phyloP scores from a whole-genome alignment of 1,139 yeast species.

The Saccharomyces hybrid region DNA sequence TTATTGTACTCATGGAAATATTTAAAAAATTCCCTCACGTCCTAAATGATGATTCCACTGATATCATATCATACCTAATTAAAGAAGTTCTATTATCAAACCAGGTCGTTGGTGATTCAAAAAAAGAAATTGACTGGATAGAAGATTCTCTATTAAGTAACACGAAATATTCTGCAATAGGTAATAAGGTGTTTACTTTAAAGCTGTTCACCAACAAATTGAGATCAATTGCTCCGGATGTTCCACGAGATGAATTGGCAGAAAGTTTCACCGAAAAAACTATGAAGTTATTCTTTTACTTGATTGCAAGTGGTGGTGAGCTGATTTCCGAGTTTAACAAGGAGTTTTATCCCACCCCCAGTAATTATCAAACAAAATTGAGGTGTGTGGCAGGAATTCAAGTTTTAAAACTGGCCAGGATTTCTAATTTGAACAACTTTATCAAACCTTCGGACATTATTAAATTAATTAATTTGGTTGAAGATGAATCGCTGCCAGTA shows the following conservation, averaged over 20 bases:
- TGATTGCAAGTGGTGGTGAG: constrained; percentile 79
- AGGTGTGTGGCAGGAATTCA: constrained; percentile 63
- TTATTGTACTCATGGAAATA: constrained; percentile 57
- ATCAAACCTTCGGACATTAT: constrained; percentile 49
- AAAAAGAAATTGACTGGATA: constrained; percentile 38
- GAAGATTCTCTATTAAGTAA: constrained; percentile 39
- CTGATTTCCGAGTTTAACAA: constrained; percentile 43
- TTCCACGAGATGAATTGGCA: constrained; percentile 24
- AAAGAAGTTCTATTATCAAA: constrained; percentile 54
- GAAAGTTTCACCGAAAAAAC: constrained; percentile 51
- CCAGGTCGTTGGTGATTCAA: constrained; percentile 26
- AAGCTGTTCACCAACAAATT: constrained; percentile 58
- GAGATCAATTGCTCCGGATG: constrained; percentile 36
- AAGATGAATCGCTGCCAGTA: constrained; percentile 56
- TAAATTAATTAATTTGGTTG: constrained; percentile 51
- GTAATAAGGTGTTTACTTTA: constrained; percentile 48
- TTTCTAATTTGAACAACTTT: constrained; percentile 44
- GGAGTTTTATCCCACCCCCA: constrained; percentile 55
- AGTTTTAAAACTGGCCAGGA: constrained; percentile 56
- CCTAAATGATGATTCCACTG: constrained; percentile 48
- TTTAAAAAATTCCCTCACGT: constrained; percentile 45
- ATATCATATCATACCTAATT: constrained; percentile 52
- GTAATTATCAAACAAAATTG: constrained; percentile 48
- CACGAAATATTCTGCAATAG: constrained; percentile 29
- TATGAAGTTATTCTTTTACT: constrained; percentile 54